phyloP scores from a whole-genome alignment of 768 basidiomycete species.

The Boletus huronensis region DNA sequence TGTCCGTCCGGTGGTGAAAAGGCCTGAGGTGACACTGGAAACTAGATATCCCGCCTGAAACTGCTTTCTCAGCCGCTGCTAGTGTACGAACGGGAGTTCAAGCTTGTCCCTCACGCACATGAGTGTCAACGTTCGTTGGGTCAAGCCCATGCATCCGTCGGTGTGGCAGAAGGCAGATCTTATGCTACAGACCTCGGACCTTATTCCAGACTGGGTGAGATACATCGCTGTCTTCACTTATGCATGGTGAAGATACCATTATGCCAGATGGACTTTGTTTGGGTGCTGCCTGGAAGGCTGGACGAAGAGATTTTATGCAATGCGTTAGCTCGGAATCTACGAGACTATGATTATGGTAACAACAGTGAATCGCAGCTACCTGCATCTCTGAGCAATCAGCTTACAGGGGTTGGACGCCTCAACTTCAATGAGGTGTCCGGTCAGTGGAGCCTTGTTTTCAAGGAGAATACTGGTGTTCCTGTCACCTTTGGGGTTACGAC shows the following conservation, averaged over 20 bases:
- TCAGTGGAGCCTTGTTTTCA: neutral
- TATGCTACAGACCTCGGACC: neutral
- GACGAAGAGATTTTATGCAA: neutral
- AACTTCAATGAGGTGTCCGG: neutral
- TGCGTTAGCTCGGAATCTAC: neutral
- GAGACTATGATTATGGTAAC: neutral
- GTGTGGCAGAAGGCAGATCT: neutral
- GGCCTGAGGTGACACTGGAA: neutral
- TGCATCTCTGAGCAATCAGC: neutral
- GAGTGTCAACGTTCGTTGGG: neutral
- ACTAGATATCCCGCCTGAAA: no score
- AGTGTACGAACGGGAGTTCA: neutral
- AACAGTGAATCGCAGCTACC: neutral
- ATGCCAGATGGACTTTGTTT: slow-evolving; percentile 4
- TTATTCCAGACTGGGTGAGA: slow-evolving; percentile 5
- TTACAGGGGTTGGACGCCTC: neutral
- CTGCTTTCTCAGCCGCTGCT: neutral
- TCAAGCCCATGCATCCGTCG: neutral
- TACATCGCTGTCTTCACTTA: no score
- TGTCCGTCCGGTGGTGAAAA: neutral
- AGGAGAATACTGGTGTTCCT: neutral
- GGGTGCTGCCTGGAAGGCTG: slow-evolving; percentile 1
- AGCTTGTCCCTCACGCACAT: neutral
- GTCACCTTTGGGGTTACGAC: neutral
- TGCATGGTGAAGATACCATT: neutral